These are phyloP conservation scores for Cenchrus purpureus DNA, from an alignment of 176 grass and related monocot genomes.

Conservation along the genomic window DNA sequence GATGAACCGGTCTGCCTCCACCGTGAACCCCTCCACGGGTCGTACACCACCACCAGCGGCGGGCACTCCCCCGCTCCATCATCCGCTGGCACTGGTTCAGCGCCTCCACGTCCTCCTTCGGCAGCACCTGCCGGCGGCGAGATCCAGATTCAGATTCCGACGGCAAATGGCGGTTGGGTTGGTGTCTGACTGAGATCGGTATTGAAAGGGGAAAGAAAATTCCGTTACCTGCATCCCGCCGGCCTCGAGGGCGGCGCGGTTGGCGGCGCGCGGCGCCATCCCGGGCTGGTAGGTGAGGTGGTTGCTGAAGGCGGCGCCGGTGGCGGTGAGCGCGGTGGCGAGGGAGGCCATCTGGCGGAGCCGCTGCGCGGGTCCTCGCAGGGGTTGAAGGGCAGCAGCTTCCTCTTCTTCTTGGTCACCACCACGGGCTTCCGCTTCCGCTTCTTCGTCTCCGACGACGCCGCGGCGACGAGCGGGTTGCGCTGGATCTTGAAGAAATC, in stretches of 20 bases:
- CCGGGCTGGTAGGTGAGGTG: constrained; percentile 66
- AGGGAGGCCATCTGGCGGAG: constrained; percentile 89
- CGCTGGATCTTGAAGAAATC: constrained; percentile 97
- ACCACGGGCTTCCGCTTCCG: constrained; percentile 59
- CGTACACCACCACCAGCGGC: constrained; percentile 75
- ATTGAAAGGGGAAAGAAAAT: no score
- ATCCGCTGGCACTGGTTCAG: constrained; percentile 77
- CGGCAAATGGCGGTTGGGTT: no score
- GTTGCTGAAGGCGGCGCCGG: constrained; percentile 87
- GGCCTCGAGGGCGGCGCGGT: constrained; percentile 64
- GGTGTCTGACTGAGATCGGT: not conserved
- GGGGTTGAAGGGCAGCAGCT: constrained; percentile 77
- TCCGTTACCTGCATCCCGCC: constrained; percentile 83
- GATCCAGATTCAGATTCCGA: not conserved
- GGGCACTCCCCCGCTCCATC: constrained; percentile 84
- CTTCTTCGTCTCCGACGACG: constrained; percentile 46
- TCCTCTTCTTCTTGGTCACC: constrained; percentile 73
- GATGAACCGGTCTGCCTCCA: constrained; percentile 82
- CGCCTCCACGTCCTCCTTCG: constrained; percentile 70
- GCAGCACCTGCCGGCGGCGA: constrained; percentile 59
- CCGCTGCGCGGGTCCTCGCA: constrained; percentile 53
- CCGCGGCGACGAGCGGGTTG: not conserved
- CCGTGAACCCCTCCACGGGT: constrained; percentile 90
- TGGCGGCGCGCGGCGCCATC: constrained; percentile 75
- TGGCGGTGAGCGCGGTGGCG: constrained; percentile 88